Percentiles rank a stretch among this genome's conserved stretches.
These are phyloP conservation scores for Stylonectria norvegica DNA, from an alignment of 2,329 filamentous ascomycete species.

Conservation along the genomic window DNA sequence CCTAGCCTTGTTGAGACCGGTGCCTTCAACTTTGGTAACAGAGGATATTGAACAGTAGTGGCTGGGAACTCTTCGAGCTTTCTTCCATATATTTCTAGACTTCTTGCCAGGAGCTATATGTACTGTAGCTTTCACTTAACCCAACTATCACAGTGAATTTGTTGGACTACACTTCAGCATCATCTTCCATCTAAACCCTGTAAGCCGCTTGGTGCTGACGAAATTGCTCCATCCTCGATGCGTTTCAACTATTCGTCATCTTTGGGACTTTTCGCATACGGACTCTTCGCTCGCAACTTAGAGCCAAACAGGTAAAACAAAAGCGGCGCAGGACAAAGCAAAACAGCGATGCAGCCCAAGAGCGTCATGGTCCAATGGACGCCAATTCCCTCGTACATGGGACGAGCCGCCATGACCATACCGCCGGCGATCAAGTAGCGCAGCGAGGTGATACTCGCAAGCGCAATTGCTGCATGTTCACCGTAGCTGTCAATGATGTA, in stretches of 20 bases:
- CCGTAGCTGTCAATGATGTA: conserved; percentile 59
- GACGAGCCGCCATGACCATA: conserved; percentile 37
- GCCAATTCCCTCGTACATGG: conserved; percentile 38
- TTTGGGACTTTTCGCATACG: conserved; percentile 3
- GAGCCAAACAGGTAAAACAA: conserved; percentile 34
- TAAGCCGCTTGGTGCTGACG: too few relatives aligned
- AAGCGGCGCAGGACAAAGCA: conserved; percentile 33
- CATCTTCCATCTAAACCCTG: too few relatives aligned
- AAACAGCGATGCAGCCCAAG: conserved; percentile 32
- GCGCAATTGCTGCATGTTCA: conserved; percentile 41
- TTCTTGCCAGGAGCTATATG: too few relatives aligned
- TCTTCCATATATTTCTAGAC: too few relatives aligned
- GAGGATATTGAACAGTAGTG: too few relatives aligned
- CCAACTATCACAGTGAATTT: too few relatives aligned
- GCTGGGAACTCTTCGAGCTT: too few relatives aligned
- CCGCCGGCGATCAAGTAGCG: conserved; percentile 36
- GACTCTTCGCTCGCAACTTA: conserved; percentile 4
- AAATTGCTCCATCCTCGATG: too few relatives aligned
- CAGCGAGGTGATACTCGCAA: conserved; percentile 32
- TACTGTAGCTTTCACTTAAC: too few relatives aligned
- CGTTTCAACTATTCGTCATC: not conserved
- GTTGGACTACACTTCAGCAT: too few relatives aligned
- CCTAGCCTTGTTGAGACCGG: too few relatives aligned
- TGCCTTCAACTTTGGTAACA: too few relatives aligned
- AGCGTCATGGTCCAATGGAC: conserved; percentile 41